Base-by-base conservation (phyloP, 2,329 filamentous ascomycete genomes). In the Myriangium duriaei region DNA sequence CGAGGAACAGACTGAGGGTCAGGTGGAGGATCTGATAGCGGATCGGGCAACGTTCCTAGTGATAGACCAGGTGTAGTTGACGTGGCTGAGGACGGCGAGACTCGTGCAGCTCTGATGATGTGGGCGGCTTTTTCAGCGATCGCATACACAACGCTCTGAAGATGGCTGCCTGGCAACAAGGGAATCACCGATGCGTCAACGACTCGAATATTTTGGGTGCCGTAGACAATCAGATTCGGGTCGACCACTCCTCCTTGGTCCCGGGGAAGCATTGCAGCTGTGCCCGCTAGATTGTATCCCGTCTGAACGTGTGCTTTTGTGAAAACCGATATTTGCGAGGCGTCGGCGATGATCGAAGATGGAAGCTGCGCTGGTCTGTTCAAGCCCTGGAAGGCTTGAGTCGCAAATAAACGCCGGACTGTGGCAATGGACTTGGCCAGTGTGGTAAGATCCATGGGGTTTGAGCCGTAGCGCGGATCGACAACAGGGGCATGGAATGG, bases 231-330 rank as follows among this genome's bases (percentile, higher is more conserved):
- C 4, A 67, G 49, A 12, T 55, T 47, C 5, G 61, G 45, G 39
- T 67, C 61, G 0, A 71, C 68, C 10, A 71, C 69, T 2, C 68
- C 69, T 1, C 67, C 68, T 2, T 65, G 54, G 17, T 60, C 59
- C 15, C 52, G 48, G 2, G 65, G 65, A 37, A 65, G 53, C 68
- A 71, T 71, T 5, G 64, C 61, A 31, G 62, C 61, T n/a, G 65
- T 71, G 10, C 71, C 67, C 2, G 59, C 53, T 0, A 65, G 60
- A 49, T 74, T 69, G 46, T 65, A 72, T 34, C 63, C 63, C 1
- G 63, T 66, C n/a, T 52, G 53, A 11, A 60, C 47, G 4, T 43
- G 41, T 6, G 37, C 41, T 11, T 47, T 47, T 28, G 59, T 49
- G 38, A 51, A 46, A 17, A 47, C 34, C 32, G 52, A 30, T 5